These are phyloP conservation scores for Aspergillus oerlinghausenensis DNA, from an alignment of 2,329 filamentous ascomycete species.

Conservation along the genomic window DNA sequence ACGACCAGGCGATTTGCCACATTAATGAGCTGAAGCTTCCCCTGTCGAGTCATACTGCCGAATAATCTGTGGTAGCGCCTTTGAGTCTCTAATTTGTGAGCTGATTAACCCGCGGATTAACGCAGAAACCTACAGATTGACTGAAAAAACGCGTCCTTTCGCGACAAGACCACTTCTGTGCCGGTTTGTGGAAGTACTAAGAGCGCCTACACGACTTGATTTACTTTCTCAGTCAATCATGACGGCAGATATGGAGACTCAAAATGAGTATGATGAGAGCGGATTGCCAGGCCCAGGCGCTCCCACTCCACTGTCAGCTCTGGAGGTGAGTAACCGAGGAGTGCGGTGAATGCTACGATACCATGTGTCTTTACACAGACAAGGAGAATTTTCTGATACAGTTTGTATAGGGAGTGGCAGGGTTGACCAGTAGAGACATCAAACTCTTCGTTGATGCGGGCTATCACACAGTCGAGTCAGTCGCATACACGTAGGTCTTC, in stretches of 20 bases:
- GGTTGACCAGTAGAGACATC: constrained; percentile 91
- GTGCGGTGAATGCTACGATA: neutral
- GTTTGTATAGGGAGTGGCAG: constrained; percentile 69
- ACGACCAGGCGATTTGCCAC: constrained; percentile 16
- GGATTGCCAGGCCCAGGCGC: constrained; percentile 78
- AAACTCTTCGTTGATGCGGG: constrained; percentile 88
- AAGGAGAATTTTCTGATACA: constrained; percentile 7
- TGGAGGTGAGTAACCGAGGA: constrained; percentile 64
- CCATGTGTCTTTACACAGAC: neutral
- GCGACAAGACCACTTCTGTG: neutral
- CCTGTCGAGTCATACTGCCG: neutral
- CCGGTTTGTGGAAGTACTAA: neutral
- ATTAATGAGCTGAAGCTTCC: constrained; percentile 10
- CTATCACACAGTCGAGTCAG: constrained; percentile 90
- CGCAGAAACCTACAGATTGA: constrained; percentile 5
- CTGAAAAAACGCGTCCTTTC: constrained; percentile 12
- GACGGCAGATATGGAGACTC: constrained; percentile 57
- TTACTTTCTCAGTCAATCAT: constrained; percentile 11
- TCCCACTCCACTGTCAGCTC: constrained; percentile 78
- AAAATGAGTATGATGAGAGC: constrained; percentile 70
- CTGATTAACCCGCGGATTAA: neutral
- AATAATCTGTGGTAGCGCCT: neutral
- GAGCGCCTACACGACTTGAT: neutral
- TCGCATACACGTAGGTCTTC: constrained; percentile 75
- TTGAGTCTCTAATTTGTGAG: neutral